Evolutionary conservation across 768 basidiomycete species (phyloP), one percentile per base, ranked within the genome.

Genomic region (Boletus rubescentipes): DNA sequence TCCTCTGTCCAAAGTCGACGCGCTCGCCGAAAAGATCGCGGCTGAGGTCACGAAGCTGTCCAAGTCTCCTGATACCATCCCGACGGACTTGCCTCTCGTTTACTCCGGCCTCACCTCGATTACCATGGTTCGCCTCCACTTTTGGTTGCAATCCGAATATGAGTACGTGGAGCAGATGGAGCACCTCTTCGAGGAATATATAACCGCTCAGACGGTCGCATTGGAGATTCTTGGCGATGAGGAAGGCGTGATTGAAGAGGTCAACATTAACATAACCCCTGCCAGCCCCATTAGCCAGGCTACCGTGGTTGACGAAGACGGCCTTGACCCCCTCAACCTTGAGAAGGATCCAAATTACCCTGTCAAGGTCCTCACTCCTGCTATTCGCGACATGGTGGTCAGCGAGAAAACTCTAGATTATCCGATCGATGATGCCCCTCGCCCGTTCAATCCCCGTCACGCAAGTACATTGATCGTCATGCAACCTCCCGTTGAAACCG

Each of bases 11-110:
- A 32, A 48, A 23, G 42, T 58, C 7, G 62, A 67, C 12, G 60
- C 64, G 10, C 57, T 73, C 37, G 72, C 73, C 32, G 67, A 66
- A 59, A 65, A 63, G 39, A 72, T 74, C 29, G 67, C 71, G 3
- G 61, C 65, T 26, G 66, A 73, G 60, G 54, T 73, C 37, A 62
- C 65, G 29, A 60, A 52, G 36, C 54, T 74, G 36, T 63, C 59
- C 50, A 65, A 65, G 46, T 63, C 67, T 44, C 44, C 49, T 26
- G 54, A 57, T 14, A 63, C 67, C 42, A 51, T 73, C 38, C 54
- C 64, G 34, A 61, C 62, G 39, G 68, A 71, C 53, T 53, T 63
- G 8, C 70, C 73, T 26, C 66, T 74, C 41, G 48, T 67, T 39
- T 65, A 67, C 55, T 62, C 67, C 2, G 69, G 70, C 23, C 66